phyloP scores from a whole-genome alignment of 768 basidiomycete species.

The Cubamyces lactineus region DNA sequence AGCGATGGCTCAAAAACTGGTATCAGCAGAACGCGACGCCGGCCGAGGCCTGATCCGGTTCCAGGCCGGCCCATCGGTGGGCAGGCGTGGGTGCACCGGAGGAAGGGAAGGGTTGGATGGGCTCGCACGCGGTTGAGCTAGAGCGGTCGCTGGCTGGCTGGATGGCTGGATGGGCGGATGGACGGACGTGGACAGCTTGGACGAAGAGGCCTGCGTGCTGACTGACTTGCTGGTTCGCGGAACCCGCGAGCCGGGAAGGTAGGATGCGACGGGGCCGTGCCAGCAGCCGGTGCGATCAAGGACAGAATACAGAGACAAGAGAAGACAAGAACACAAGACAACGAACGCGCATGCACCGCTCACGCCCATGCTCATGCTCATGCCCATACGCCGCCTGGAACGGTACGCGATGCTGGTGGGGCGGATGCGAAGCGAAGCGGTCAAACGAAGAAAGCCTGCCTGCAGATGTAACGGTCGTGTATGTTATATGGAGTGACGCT shows the following conservation, averaged over 20 bases:
- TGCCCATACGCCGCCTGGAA: no score
- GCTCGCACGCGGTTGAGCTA: neutral
- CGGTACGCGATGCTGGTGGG: slow-evolving; percentile 5
- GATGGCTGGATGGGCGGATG: neutral
- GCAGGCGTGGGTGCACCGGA: neutral
- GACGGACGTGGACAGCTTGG: no score
- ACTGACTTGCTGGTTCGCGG: neutral
- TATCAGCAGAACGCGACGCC: slow-evolving; percentile 40
- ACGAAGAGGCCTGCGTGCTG: neutral
- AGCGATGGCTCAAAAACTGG: slow-evolving; percentile 63
- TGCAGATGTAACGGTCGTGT: slow-evolving; percentile 1
- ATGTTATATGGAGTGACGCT: slow-evolving; percentile 14
- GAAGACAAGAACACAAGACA: no score
- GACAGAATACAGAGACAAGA: no score
- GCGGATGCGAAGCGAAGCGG: slow-evolving; percentile 8
- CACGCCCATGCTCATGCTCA: no score
- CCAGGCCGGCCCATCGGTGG: neutral
- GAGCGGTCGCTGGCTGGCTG: slow-evolving; percentile 1
- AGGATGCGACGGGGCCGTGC: no score
- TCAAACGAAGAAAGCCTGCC: slow-evolving; percentile 5
- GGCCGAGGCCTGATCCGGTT: slow-evolving; percentile 16
- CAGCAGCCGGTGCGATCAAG: no score
- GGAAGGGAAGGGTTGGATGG: neutral
- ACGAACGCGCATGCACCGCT: no score
- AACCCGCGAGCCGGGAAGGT: neutral